These are phyloP conservation scores for Colletotrichum liriopes DNA, from an alignment of 2,329 filamentous ascomycete species.

Conservation along the genomic window DNA sequence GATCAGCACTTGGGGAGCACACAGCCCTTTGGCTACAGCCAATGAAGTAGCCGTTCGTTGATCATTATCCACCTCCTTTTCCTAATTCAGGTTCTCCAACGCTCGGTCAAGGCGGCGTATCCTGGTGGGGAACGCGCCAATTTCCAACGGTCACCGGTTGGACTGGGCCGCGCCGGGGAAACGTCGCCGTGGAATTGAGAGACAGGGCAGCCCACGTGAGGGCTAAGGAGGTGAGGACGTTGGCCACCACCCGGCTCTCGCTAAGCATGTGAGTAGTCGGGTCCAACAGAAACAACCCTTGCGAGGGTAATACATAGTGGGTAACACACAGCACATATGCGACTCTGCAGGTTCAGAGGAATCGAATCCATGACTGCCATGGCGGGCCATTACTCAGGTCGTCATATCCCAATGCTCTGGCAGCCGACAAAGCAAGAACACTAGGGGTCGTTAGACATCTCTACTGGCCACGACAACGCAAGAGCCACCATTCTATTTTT, in stretches of 20 bases:
- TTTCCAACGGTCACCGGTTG: slow-evolving; percentile 20
- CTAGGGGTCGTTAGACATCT: no score
- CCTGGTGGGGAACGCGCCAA: background rate
- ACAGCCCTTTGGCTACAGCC: background rate
- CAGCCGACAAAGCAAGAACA: background rate
- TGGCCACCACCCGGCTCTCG: no score
- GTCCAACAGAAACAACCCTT: background rate
- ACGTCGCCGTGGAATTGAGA: slow-evolving; percentile 4
- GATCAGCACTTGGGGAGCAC: slow-evolving; percentile 8
- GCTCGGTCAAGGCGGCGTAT: background rate
- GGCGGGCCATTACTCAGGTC: background rate
- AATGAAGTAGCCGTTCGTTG: slow-evolving; percentile 4
- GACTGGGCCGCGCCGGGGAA: slow-evolving; percentile 1
- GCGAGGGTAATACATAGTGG: background rate
- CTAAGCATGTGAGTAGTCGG: slow-evolving; percentile 2
- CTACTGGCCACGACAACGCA: background rate
- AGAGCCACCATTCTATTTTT: background rate
- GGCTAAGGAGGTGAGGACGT: slow-evolving; percentile 1
- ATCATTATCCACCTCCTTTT: background rate
- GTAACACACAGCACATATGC: background rate
- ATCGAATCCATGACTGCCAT: background rate
- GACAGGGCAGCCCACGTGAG: slow-evolving; percentile 3
- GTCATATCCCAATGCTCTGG: background rate
- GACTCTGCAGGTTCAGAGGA: background rate
- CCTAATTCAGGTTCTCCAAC: background rate